These are phyloP conservation scores for Paecilomyces niveus DNA, from an alignment of 2,329 filamentous ascomycete species.

Conservation along the genomic window DNA sequence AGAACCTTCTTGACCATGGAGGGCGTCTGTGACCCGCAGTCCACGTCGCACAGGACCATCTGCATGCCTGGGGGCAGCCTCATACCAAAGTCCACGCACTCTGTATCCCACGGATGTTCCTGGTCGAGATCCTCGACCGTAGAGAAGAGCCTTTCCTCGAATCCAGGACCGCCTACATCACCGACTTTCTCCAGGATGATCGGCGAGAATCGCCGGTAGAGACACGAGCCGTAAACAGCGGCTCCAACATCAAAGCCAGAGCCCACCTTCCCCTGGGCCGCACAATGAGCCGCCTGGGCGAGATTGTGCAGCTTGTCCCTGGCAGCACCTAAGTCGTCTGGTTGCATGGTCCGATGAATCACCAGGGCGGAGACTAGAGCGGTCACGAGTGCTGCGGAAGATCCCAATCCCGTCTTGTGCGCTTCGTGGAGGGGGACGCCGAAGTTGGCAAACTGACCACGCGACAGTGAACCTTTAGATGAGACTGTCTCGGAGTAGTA, in stretches of 20 bases:
- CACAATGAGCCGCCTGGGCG: slow-evolving; percentile 86
- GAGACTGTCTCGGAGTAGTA: slow-evolving; percentile 76
- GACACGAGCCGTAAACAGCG: slow-evolving; percentile 84
- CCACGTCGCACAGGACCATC: slow-evolving; percentile 90
- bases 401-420: slow-evolving; percentile 93
- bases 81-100: slow-evolving; percentile 63
- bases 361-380: slow-evolving; percentile 56
- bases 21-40: slow-evolving; percentile 87
- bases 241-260: slow-evolving; percentile 93
- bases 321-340: slow-evolving; percentile 41
- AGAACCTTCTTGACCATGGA: slow-evolving; percentile 93
- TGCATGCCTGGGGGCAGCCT: slow-evolving; percentile 65
- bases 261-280: slow-evolving; percentile 93
- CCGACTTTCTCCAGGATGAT: slow-evolving; percentile 61
- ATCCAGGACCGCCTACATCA: slow-evolving; percentile 59
- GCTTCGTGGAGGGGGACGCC: slow-evolving; percentile 66
- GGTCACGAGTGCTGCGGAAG: slow-evolving; percentile 88
- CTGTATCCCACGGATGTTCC: slow-evolving; percentile 64
- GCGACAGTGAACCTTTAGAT: slow-evolving; percentile 25
- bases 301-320: slow-evolving; percentile 75
- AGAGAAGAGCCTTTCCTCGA: slow-evolving; percentile 56
- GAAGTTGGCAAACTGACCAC: slow-evolving; percentile 66
- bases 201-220: slow-evolving; percentile 90
- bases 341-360: slow-evolving; percentile 36
- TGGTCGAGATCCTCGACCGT: slow-evolving; percentile 57